Evolutionary conservation across 2,329 filamentous ascomycete species (phyloP).

Genomic region (Exserohilum rostratum): DNA sequence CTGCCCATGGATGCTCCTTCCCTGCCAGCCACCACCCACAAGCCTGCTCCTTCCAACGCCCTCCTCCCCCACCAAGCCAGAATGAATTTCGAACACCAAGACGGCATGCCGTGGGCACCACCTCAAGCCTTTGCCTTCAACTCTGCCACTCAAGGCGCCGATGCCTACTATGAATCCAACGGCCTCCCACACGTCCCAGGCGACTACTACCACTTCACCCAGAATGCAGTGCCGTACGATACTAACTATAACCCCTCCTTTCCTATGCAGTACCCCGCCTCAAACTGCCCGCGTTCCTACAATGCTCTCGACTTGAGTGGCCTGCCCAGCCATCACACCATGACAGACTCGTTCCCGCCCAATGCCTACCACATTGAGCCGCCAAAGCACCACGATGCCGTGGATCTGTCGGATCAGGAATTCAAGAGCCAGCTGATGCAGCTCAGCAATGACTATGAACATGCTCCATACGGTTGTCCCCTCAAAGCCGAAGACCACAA

Average conservation of each 20-base stretch:
- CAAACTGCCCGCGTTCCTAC: constrained; percentile 36
- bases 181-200: constrained; percentile 14
- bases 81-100: constrained; percentile 23
- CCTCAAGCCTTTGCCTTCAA: constrained; percentile 18
- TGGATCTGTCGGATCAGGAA: constrained; percentile 28
- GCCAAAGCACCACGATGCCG: constrained; percentile 25
- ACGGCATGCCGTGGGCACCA: constrained; percentile 30
- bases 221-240: constrained; percentile 30
- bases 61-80: constrained; percentile 7
- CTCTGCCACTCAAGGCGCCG: constrained; percentile 17
- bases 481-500: constrained; percentile 25
- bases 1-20: constrained; percentile 16
- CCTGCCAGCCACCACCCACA: constrained; percentile 21
- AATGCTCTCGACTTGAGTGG: constrained; percentile 19
- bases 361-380: constrained; percentile 41
- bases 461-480: constrained; percentile 20
- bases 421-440: constrained; percentile 31
- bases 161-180: constrained; percentile 18
- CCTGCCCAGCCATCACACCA: constrained; percentile 17
- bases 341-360: constrained; percentile 37
- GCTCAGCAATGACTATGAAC: constrained; percentile 33
- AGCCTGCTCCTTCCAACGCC: constrained; percentile 14
- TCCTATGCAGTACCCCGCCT: constrained; percentile 14
- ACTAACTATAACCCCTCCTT: constrained; percentile 31
- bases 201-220: constrained; percentile 22